These are phyloP conservation scores for Blepharisma stoltei DNA, from an alignment of 73 alveolate genomes.

Conservation along the genomic window DNA sequence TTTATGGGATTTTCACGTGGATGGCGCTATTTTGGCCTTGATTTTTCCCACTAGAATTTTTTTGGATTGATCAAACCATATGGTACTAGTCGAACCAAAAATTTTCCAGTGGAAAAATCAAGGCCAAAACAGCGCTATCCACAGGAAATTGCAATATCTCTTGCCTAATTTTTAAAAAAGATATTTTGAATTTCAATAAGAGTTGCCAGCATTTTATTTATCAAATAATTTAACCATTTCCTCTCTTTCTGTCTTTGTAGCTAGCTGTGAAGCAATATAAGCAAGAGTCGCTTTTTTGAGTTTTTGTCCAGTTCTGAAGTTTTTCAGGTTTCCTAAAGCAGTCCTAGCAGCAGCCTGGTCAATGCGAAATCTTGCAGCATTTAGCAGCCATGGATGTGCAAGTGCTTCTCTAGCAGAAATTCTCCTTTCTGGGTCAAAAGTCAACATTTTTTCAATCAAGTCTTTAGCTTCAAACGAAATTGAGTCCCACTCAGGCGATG, in stretches of 20 bases:
- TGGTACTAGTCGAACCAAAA: too few relatives aligned
- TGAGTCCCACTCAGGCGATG: constrained; percentile 39
- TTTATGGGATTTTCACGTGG: too few relatives aligned
- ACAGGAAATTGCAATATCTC: too few relatives aligned
- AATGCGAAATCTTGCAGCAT: constrained; percentile 26
- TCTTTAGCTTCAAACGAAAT: constrained; percentile 52
- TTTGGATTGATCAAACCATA: too few relatives aligned
- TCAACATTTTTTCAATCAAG: constrained; percentile 50
- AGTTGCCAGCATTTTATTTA: too few relatives aligned
- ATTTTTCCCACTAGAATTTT: too few relatives aligned
- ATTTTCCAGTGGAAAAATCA: too few relatives aligned
- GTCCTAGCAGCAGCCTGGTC: constrained; percentile 43
- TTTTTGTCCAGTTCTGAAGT: constrained; percentile 75
- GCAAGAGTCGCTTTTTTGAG: constrained; percentile 81
- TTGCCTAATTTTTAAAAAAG: too few relatives aligned
- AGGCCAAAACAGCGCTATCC: too few relatives aligned
- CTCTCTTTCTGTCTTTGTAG: constrained; percentile 69
- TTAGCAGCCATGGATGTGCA: constrained; percentile 58
- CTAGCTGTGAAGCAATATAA: constrained; percentile 76
- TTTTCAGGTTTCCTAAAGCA: constrained; percentile 69
- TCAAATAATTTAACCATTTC: constrained; percentile 44
- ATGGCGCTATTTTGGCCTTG: too few relatives aligned
- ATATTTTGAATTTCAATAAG: too few relatives aligned
- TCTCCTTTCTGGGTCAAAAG: constrained; percentile 41
- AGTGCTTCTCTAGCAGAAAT: constrained; percentile 57